Evolutionary conservation across 495 filamentous ascomycete genomes (phyloP).

Genomic region (Xylaria sp.): DNA sequence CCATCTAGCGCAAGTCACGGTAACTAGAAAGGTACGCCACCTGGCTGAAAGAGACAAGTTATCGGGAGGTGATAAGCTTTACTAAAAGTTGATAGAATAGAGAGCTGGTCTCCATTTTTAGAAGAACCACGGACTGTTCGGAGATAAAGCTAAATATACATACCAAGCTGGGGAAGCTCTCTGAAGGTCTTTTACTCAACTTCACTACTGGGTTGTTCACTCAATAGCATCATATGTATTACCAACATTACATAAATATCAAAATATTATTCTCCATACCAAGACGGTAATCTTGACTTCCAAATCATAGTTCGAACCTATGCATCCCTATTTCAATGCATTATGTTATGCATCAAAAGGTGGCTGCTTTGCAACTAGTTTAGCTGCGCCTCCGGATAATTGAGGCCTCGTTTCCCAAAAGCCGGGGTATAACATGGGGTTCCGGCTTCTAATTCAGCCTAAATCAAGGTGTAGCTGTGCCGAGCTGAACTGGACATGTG

Average conservation of each 20-base stretch:
- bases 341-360: not conserved
- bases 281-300: not conserved
- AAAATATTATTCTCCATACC: not conserved
- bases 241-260: not conserved
- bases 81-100: not conserved
- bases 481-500: not conserved
- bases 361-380: not conserved
- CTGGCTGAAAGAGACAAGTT: not conserved
- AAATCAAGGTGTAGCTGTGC: slow-evolving; percentile 15
- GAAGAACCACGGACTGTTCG: not conserved
- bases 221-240: not conserved
- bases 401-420: not conserved
- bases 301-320: not conserved
- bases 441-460: slow-evolving; percentile 9
- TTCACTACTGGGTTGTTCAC: not conserved
- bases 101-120: not conserved
- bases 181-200: not conserved
- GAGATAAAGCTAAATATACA: not conserved
- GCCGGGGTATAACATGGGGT: slow-evolving; percentile 4
- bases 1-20: not conserved
- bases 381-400: slow-evolving; percentile 4
- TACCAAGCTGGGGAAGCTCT: not conserved
- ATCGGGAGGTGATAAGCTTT: not conserved
- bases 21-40: not conserved
- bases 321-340: not conserved